These are phyloP conservation scores for Vaccinium darrowii DNA, from an alignment of 148 eudicot genomes.

Conservation along the genomic window DNA sequence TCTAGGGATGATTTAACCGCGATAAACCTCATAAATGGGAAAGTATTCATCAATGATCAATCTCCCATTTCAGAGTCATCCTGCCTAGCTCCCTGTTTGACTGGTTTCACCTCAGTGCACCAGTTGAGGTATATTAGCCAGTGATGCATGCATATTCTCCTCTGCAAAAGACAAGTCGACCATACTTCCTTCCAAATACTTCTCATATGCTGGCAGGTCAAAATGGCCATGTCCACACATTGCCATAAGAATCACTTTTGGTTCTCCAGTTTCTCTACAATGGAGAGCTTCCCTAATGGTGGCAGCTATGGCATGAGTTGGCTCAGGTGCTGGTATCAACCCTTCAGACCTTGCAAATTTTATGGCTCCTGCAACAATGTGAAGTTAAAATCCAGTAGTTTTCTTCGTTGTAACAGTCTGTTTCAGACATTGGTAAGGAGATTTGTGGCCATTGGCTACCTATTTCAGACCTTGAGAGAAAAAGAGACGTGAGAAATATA, in stretches of 20 bases:
- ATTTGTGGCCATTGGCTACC: neutral
- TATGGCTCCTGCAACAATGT: slow-evolving; percentile 63
- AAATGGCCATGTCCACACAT: slow-evolving; percentile 99
- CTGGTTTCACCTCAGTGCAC: slow-evolving; percentile 10
- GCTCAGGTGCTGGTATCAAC: slow-evolving; percentile 93
- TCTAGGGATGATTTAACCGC: neutral
- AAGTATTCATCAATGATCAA: neutral
- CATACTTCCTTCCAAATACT: slow-evolving; percentile 68
- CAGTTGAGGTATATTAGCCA: slow-evolving; percentile 59
- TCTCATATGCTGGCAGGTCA: slow-evolving; percentile 82
- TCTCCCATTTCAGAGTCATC: neutral
- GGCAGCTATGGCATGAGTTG: slow-evolving; percentile 92
- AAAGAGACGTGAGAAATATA: slow-evolving; percentile 15
- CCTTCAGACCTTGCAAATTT: slow-evolving; percentile 94
- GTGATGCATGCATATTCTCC: slow-evolving; percentile 54
- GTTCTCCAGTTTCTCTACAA: slow-evolving; percentile 84
- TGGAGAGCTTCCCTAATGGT: slow-evolving; percentile 90
- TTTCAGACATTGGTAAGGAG: neutral
- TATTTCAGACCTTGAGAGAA: neutral
- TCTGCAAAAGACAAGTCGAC: slow-evolving; percentile 71
- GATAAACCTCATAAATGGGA: neutral
- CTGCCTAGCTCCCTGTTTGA: neutral
- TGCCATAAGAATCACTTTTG: slow-evolving; percentile 90
- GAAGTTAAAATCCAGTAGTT: neutral
- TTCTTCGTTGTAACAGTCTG: neutral